Conservation (phyloP, 768 basidiomycete species). For the Brasilioporus rufonigricans region DNA sequence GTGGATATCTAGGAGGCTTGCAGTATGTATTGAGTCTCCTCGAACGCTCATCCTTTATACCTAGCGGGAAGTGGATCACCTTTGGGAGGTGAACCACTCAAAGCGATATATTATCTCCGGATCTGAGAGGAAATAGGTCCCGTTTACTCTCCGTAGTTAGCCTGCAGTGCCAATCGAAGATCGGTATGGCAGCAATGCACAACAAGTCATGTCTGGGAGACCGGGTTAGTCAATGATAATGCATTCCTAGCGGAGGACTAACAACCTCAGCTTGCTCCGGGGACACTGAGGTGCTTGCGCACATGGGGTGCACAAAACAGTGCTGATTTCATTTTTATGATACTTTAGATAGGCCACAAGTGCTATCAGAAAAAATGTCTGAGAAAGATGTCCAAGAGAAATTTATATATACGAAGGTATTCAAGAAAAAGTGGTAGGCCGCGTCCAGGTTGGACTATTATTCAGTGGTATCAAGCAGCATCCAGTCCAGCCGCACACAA, state of each 20-base stretch:
- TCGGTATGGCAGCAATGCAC: no score
- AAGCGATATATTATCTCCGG: no score
- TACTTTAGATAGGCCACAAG: neutral
- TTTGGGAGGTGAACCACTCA: neutral
- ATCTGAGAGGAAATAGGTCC: no score
- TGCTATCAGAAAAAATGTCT: neutral
- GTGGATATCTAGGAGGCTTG: slow-evolving; percentile 3
- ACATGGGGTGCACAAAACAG: no score
- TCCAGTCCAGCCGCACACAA: slow-evolving; percentile 54
- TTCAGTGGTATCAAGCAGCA: slow-evolving; percentile 4
- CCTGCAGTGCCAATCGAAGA: no score
- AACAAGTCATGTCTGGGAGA: no score
- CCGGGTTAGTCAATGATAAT: no score
- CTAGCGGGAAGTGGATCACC: neutral
- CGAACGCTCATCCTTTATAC: slow-evolving; percentile 22
- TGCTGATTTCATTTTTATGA: no score
- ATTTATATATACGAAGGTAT: neutral
- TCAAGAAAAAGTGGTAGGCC: neutral
- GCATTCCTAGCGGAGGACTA: no score
- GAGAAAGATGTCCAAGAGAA: neutral
- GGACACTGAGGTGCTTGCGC: no score
- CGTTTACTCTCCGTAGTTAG: no score
- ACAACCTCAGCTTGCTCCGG: no score
- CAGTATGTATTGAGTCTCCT: slow-evolving; percentile 4
- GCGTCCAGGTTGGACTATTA: neutral